Evolutionary conservation across 352 stramenopile genomes (phyloP), one percentile per base, ranked within the genome.

Genomic region (Pythium plurisporium): DNA sequence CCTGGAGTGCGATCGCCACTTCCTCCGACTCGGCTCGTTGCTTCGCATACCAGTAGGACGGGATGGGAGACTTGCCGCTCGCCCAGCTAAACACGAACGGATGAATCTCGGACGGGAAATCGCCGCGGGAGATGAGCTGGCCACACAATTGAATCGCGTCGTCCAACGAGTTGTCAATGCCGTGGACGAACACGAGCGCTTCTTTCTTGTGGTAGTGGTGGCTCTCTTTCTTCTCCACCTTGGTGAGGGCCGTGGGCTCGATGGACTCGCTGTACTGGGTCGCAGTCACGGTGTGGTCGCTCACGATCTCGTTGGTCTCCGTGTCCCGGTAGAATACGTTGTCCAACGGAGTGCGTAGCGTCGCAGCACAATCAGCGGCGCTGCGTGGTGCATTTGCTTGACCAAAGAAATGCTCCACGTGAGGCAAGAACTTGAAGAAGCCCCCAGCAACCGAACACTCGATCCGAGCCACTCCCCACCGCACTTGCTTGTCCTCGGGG

Each of bases 21-120:
- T 36, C 12, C 12, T 36, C 30, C 7, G 30, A 36, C 30, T 36
- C 30, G 7, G 30, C 30, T 12, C 30, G 12, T 12, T 7, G 7
- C 12, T 12, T 36, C 30, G 30, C 12, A 12, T 12, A 12, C 30
- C 30, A 36, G 30, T 36, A 36, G 7, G 12, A 36, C 30, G 30
- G 30, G 30, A 36, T 12, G 7, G 30, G 30, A 12, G 12, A 36
- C 7, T 36, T 36, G 26, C 74, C 80, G 26, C 72, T 91, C 0
- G 80, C 76, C 80, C 80, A 91, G 46, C 78, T 88, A 36, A 91
- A 91, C 2, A 91, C 67, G 43, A 80, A 88, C 26, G 80, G 80
- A 30, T 91, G 80, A 52, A 91, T 82, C 20, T 68, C 68, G 0
- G 73, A 69, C 0, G 80, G 80, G 37, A 91, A 91, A 29, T 88